Evolutionary conservation across 2,329 filamentous ascomycete species (phyloP), one percentile per base, ranked within the genome.

Genomic region (Trichophaea hybrida): DNA sequence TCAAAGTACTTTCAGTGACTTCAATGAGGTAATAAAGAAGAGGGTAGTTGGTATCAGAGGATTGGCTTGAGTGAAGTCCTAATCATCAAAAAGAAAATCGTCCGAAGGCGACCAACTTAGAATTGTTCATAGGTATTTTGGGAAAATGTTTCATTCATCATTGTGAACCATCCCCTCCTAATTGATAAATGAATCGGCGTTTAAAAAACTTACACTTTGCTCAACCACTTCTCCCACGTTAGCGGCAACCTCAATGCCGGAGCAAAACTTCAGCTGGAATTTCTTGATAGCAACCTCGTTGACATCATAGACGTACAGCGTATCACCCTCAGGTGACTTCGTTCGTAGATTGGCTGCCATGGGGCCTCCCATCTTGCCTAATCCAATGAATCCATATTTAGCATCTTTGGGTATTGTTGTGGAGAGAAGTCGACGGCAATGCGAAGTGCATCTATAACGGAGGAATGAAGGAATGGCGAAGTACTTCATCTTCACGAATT

Each of bases 291-390:
- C 75, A 40, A 76, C 74, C 15, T 75, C 71, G 68, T 86, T 86
- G 63, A 85, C 76, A 69, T 88, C 84, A 68, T 81, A 80, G 35
- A 88, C 73, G 61, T 81, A 75, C 52, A 88, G 71, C 0, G 75
- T 80, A 69, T 88, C 84, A 7, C 76, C 75, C 24, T 75, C 72
- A 2, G 82, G 79, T 34, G 86, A 77, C 70, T 85, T 86, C 40
- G 79, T 75, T 66, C 83, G 78, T 4, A 88, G 75, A 67, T 86
- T 88, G 70, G 77, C 79, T 38, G 84, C 84, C 84, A 88, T 88
- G 52, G 82, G 80, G 65, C 82, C 86, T 52, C 84, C 79, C 79
- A 82, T 82, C 69, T 79, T 77, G 12, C 79, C 79, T 49, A 82
- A 70, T 12, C 79, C 79, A 60, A 82, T 77, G 66, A 82, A 82